These are phyloP conservation scores for Candida orba DNA, from an alignment of 805 yeast genomes.

Conservation along the genomic window DNA sequence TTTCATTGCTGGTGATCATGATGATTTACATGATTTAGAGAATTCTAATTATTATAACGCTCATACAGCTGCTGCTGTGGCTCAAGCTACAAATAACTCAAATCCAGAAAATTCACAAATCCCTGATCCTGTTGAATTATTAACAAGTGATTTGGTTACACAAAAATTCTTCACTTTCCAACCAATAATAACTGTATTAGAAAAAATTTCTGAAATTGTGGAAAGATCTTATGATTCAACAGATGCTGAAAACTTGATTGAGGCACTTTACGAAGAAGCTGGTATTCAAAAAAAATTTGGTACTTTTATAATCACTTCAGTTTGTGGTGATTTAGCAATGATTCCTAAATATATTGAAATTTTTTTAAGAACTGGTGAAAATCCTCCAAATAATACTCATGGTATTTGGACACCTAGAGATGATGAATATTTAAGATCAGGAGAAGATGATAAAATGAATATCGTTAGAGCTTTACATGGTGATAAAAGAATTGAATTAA, in stretches of 20 bases:
- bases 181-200: conserved; percentile 27
- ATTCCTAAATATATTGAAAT: conserved; percentile 35
- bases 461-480: conserved; percentile 33
- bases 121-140: conserved; percentile 23
- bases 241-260: conserved; percentile 36
- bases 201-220: conserved; percentile 32
- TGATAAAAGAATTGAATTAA: conserved; percentile 33
- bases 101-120: conserved; percentile 1
- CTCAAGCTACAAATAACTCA: conserved; percentile 20
- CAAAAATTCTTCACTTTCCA: conserved; percentile 30
- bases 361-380: conserved; percentile 32
- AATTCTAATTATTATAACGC: conserved; percentile 4
- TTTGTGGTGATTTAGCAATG: conserved; percentile 37
- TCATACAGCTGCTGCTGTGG: conserved; percentile 22
- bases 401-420: conserved; percentile 41
- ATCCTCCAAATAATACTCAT: conserved; percentile 36
- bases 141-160: conserved; percentile 30
- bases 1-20: conserved; percentile 19
- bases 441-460: conserved; percentile 28
- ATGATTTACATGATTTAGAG: conserved; percentile 15
- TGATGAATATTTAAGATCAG: conserved; percentile 30
- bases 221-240: conserved; percentile 33
- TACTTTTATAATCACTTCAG: conserved; percentile 33
- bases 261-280: conserved; percentile 32
- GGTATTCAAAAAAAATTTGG: conserved; percentile 38